Evolutionary conservation across 352 stramenopile genomes (phyloP), one percentile per base, ranked within the genome.

Genomic region (Poterioochromonas sp.): DNA sequence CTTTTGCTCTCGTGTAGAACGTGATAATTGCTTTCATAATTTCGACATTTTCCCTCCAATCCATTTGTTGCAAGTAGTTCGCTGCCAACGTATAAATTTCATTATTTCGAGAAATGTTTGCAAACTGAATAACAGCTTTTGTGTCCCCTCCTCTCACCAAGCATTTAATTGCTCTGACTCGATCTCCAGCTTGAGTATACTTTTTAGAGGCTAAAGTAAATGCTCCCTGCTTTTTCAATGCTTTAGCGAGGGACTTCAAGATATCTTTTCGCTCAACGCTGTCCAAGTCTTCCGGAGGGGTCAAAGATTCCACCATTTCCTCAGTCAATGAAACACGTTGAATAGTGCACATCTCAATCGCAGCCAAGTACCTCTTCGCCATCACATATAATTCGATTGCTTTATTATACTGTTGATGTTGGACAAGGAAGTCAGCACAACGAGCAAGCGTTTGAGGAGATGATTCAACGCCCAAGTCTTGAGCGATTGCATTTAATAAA

Each of bases 31-130:
- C 89, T 80, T 97, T 96, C 76, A 96, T 88, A 51, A 96, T 86
- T 35, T 96, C 88, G 20, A 82, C 53, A 63, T 95, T 88, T 62
- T 90, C 90, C 64, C 89, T 88, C 92, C 92, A 97, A 83, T 97
- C 87, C 54, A 97, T 84, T 80, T 91, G 95, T 81, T 97, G 92
- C 47, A 98, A 80, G 79, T 97, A 97, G 80, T 97, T 97, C 15
- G 91, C 93, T 0, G 91, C 93, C 20, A 98, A 86, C 26, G 96
- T 85, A 83, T 95, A 97, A 68, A 98, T 97, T 76, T 97, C 92
- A 60, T 87, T 88, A 82, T 92, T 93, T 60, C 92, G 22, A n/a
- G 87, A 94, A 8, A 95, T 87, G 74, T 91, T 94, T 47, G 93
- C 91, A 78, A 96, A 97, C 82, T 95, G 95, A 43, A 97, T 90